These are phyloP conservation scores for Schwanniomyces occidentalis DNA, from an alignment of 805 yeast genomes.

Conservation along the genomic window DNA sequence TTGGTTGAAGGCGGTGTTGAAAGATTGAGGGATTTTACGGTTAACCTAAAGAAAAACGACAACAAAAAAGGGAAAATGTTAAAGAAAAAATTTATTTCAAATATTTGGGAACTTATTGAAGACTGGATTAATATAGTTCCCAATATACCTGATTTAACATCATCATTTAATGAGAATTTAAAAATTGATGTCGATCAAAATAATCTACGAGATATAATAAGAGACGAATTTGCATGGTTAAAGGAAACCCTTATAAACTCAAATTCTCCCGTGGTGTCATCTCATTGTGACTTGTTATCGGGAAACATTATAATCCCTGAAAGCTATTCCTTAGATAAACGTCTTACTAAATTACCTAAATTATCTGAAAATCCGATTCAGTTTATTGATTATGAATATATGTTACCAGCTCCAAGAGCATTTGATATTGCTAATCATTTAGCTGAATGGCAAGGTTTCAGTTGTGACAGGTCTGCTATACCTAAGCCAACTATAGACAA, in stretches of 20 bases:
- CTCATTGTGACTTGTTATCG: conserved; percentile 72
- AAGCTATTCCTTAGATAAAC: conserved; percentile 13
- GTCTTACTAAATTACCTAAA: conserved; percentile 15
- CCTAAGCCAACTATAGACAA: conserved; percentile 51
- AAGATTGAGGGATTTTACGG: conserved; percentile 33
- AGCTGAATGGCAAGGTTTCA: conserved; percentile 82
- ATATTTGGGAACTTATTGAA: conserved; percentile 60
- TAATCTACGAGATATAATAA: conserved; percentile 40
- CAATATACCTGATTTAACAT: conserved; percentile 37
- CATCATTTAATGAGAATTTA: conserved; percentile 36
- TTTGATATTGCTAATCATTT: conserved; percentile 75
- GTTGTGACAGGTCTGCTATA: conserved; percentile 61
- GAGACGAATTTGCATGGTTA: conserved; percentile 58
- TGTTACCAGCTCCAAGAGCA: conserved; percentile 71
- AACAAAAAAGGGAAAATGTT: conserved; percentile 11
- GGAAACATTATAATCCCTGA: conserved; percentile 70
- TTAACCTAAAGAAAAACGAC: conserved; percentile 14
- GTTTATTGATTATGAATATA: conserved; percentile 72
- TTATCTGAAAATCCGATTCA: conserved; percentile 43
- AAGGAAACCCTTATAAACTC: conserved; percentile 32
- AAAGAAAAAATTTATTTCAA: conserved; percentile 35
- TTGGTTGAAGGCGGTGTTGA: conserved; percentile 49
- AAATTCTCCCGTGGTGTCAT: conserved; percentile 57
- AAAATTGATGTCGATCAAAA: conserved; percentile 17
- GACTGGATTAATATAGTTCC: conserved; percentile 70